A percentile compares a stretch with the other conserved stretches of the same genome.
These are phyloP conservation scores for Phialemonium atrogriseum DNA, from an alignment of 2,329 filamentous ascomycete genomes.

Conservation along the genomic window DNA sequence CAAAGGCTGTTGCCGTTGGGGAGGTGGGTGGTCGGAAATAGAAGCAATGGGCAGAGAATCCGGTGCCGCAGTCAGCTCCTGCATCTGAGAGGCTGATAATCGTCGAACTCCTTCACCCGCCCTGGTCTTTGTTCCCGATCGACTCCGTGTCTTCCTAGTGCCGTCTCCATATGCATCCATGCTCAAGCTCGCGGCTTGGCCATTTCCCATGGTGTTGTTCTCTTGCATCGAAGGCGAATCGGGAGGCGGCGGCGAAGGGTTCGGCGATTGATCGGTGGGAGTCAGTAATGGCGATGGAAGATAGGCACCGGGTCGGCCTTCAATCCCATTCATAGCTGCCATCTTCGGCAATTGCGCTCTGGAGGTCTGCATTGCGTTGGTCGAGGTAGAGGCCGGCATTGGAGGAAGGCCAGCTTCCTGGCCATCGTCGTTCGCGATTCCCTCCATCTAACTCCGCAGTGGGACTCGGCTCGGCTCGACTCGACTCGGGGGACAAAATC, in stretches of 20 bases:
- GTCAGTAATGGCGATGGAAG: slow-evolving; percentile 12
- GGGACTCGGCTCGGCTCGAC: no score
- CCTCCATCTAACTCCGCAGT: no score
- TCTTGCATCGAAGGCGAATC: slow-evolving; percentile 4
- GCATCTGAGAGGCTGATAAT: slow-evolving; percentile 50
- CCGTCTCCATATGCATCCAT: slow-evolving; percentile 1
- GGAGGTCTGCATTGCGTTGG: no score
- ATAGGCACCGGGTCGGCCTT: slow-evolving; percentile 1
- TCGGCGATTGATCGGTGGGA: slow-evolving; percentile 11
- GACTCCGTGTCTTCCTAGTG: slow-evolving; percentile 11
- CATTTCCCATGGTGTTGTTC: no score
- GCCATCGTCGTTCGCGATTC: no score
- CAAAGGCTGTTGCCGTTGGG: slow-evolving; percentile 25
- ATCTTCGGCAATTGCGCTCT: no score
- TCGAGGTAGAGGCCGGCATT: no score
- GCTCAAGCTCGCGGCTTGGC: not conserved
- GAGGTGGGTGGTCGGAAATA: slow-evolving; percentile 25
- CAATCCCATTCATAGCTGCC: no score
- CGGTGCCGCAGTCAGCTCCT: slow-evolving; percentile 46
- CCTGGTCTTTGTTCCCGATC: slow-evolving; percentile 21
- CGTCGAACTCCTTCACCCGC: slow-evolving; percentile 36
- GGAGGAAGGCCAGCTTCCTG: no score
- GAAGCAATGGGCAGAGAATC: slow-evolving; percentile 50
- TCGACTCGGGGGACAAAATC: no score
- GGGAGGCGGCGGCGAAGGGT: not conserved